Evolutionary conservation across 306 rosid genomes (phyloP).

Genomic region (Dalbergia cultrata): DNA sequence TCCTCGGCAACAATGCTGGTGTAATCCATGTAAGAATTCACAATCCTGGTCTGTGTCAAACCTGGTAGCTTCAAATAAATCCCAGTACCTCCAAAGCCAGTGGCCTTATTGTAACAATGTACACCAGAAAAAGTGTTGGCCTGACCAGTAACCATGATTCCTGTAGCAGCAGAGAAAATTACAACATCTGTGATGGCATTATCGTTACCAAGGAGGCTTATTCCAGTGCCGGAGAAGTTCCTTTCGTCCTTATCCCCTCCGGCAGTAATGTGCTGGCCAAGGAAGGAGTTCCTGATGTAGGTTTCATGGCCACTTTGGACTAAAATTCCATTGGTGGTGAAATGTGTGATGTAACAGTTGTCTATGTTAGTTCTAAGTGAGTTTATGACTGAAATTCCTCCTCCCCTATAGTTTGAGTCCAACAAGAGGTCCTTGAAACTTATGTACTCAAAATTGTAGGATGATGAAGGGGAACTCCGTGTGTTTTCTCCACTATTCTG

Average conservation of each 20-base stretch:
- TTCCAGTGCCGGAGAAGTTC: conserved; percentile 82
- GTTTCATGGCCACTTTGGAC: conserved; percentile 90
- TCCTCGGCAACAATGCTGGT: conserved; percentile 92
- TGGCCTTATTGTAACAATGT: conserved; percentile 96
- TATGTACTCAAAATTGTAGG: conserved; percentile 81
- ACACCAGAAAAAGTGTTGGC: conserved; percentile 81
- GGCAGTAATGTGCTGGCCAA: conserved; percentile 93
- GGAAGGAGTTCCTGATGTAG: conserved; percentile 79
- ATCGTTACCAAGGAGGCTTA: conserved; percentile 76
- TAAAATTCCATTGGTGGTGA: conserved; percentile 74
- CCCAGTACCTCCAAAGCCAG: conserved; percentile 88
- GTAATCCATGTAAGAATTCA: conserved; percentile 88
- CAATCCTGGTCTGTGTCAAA: conserved; percentile 80
- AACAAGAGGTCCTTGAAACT: conserved; percentile 74
- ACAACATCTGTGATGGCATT: conserved; percentile 88
- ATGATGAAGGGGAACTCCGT: conserved; percentile 54
- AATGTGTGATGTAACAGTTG: conserved; percentile 90
- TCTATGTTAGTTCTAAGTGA: conserved; percentile 83
- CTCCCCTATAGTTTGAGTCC: conserved; percentile 88
- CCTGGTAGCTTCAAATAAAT: conserved; percentile 76
- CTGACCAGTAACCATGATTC: conserved; percentile 73
- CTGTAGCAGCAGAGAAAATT: conserved; percentile 76
- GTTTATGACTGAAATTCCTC: conserved; percentile 78
- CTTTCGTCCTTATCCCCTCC: conserved; percentile 69
- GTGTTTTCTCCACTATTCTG: conserved; percentile 13